These are phyloP conservation scores for Ligustrum vulgare DNA, from an alignment of 257 asterid genomes.

Conservation along the genomic window DNA sequence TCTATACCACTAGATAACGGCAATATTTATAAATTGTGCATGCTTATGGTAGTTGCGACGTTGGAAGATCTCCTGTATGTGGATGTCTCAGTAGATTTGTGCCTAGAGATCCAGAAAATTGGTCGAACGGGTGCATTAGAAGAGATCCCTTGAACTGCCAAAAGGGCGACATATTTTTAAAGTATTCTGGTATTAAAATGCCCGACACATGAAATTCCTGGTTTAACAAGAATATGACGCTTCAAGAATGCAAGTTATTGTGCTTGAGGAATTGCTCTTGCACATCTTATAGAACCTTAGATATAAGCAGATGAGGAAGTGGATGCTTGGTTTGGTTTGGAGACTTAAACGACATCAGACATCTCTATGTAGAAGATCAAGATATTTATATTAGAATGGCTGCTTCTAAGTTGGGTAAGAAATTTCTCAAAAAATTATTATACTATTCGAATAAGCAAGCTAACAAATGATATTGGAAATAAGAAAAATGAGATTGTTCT, in stretches of 20 bases:
- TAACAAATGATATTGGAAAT: neutral
- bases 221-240: slow-evolving; percentile 25
- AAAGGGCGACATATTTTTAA: slow-evolving; percentile 25
- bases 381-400: slow-evolving; percentile 34
- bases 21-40: slow-evolving; percentile 25
- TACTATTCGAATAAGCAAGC: neutral
- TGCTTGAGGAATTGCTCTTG: slow-evolving; percentile 28
- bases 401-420: slow-evolving; percentile 27
- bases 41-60: slow-evolving; percentile 27
- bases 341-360: slow-evolving; percentile 32
- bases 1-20: slow-evolving; percentile 33
- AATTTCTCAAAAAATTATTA: too few relatives aligned
- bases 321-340: slow-evolving; percentile 41
- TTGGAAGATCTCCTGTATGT: slow-evolving; percentile 20
- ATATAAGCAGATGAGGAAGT: slow-evolving; percentile 19
- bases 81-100: slow-evolving; percentile 30
- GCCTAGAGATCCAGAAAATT: slow-evolving; percentile 27
- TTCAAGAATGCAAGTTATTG: slow-evolving; percentile 27
- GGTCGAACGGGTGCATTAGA: slow-evolving; percentile 33
- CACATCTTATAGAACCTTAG: slow-evolving; percentile 21
- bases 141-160: slow-evolving; percentile 27
- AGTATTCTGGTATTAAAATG: slow-evolving; percentile 28
- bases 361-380: slow-evolving; percentile 14
- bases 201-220: slow-evolving; percentile 24
- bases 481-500: too few relatives aligned